These are phyloP conservation scores for Noccaea bulbosa DNA, from an alignment of 345 rosid genomes.

Conservation along the genomic window DNA sequence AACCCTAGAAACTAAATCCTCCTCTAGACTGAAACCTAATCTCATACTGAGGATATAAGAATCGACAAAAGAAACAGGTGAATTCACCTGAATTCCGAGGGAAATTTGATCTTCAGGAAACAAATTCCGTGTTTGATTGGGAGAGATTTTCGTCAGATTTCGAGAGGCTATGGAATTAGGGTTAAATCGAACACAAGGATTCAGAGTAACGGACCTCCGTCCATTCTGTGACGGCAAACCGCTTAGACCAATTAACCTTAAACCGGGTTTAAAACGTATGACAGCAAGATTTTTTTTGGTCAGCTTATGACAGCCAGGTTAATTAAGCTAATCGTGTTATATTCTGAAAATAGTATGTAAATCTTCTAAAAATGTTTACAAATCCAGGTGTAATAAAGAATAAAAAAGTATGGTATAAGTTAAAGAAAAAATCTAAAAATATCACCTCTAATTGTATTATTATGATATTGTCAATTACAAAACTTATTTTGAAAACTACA, in stretches of 20 bases:
- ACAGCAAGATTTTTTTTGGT: background rate
- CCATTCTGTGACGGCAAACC: slow-evolving; percentile 11
- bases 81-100: slow-evolving; percentile 10
- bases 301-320: background rate
- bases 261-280: slow-evolving; percentile 1
- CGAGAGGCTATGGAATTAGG: slow-evolving; percentile 27
- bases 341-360: background rate
- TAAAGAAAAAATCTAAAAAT: background rate
- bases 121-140: background rate
- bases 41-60: slow-evolving; percentile 8
- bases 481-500: background rate
- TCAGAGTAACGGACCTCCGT: slow-evolving; percentile 38
- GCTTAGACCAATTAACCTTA: slow-evolving; percentile 23
- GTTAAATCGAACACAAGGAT: slow-evolving; percentile 18
- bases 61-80: slow-evolving; percentile 12
- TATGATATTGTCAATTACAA: background rate
- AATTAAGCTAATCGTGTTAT: background rate
- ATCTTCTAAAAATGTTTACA: background rate
- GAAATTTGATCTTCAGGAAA: slow-evolving; percentile 8
- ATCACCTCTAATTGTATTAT: background rate
- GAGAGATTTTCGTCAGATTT: slow-evolving; percentile 5
- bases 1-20: slow-evolving; percentile 30
- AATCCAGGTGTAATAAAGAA: background rate
- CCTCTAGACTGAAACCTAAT: slow-evolving; percentile 5
- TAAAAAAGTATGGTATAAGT: background rate